phyloP scores from a whole-genome alignment of 345 rosid species.

The Ceriops tagal region DNA sequence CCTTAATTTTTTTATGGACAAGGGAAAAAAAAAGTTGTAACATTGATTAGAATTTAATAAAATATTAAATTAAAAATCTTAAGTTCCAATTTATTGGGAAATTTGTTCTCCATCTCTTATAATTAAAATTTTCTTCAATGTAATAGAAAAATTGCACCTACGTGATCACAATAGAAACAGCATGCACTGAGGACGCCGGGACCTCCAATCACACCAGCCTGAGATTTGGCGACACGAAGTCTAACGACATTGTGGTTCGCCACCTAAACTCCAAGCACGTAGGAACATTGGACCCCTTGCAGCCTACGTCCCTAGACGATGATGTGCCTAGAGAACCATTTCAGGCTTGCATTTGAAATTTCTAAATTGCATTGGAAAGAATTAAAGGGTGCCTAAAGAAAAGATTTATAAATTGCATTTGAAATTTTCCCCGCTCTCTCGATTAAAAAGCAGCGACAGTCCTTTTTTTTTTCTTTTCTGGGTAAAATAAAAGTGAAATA shows the following conservation, averaged over 20 bases:
- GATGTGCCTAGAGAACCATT: constrained; percentile 44
- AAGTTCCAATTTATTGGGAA: background rate
- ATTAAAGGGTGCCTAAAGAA: too few species aligned
- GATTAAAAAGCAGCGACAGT: too few species aligned
- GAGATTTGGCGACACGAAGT: constrained; percentile 43
- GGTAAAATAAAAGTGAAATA: too few species aligned
- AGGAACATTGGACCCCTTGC: constrained; percentile 37
- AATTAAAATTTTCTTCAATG: background rate
- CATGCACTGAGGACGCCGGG: constrained; percentile 43
- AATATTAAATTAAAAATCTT: too few species aligned
- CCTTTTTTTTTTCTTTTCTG: too few species aligned
- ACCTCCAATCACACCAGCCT: constrained; percentile 41
- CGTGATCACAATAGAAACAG: constrained; percentile 43
- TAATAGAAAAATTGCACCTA: constrained; percentile 40
- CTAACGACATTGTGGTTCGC: constrained; percentile 37
- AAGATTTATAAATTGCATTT: background rate
- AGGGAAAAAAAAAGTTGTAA: too few species aligned
- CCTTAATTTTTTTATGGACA: too few species aligned
- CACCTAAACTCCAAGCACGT: constrained; percentile 39
- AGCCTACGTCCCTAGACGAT: constrained; percentile 35
- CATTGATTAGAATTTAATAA: too few species aligned
- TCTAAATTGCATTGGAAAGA: too few species aligned
- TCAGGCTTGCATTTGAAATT: constrained; percentile 56
- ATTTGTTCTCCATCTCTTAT: background rate
- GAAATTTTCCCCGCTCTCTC: too few species aligned